These are phyloP conservation scores for Skeletonema menzelii DNA, from an alignment of 108 stramenopile genomes.

Conservation along the genomic window DNA sequence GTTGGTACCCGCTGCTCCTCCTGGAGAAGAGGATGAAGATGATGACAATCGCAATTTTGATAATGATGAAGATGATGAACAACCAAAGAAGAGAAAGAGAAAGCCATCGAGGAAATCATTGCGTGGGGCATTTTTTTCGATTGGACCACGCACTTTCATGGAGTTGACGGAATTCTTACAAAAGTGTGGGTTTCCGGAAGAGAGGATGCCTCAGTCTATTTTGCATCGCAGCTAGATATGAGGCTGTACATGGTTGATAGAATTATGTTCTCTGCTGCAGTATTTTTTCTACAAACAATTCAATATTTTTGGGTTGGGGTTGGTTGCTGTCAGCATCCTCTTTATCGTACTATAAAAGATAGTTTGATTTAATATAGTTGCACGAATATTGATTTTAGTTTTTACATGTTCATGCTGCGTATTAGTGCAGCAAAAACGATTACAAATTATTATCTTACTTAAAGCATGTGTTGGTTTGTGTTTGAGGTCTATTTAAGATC, in stretches of 20 bases:
- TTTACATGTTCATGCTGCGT: background rate
- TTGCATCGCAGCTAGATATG: conserved; percentile 48
- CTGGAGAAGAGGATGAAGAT: conserved; percentile 21
- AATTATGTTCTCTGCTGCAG: background rate
- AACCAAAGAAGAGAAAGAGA: conserved; percentile 9
- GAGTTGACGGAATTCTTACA: conserved; percentile 58
- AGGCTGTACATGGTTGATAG: background rate
- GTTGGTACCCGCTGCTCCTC: conserved; percentile 45
- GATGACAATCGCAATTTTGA: conserved; percentile 10
- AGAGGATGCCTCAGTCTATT: conserved; percentile 69
- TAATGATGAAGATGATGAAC: background rate
- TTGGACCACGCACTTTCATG: conserved; percentile 71
- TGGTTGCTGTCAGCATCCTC: background rate
- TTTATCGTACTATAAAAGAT: background rate
- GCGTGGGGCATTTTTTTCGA: conserved; percentile 37
- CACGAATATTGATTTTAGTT: background rate
- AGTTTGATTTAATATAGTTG: background rate
- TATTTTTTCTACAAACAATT: background rate
- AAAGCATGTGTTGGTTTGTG: too few species aligned
- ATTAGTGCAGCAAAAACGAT: background rate
- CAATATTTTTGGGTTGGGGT: background rate
- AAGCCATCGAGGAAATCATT: conserved; percentile 27
- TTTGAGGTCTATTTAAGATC: background rate
- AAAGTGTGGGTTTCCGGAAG: conserved; percentile 52
- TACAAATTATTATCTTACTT: background rate